Percentiles rank a stretch among this genome's conserved stretches.
Conservation (phyloP, 768 basidiomycete species). For the Termitomyces sp. region DNA sequence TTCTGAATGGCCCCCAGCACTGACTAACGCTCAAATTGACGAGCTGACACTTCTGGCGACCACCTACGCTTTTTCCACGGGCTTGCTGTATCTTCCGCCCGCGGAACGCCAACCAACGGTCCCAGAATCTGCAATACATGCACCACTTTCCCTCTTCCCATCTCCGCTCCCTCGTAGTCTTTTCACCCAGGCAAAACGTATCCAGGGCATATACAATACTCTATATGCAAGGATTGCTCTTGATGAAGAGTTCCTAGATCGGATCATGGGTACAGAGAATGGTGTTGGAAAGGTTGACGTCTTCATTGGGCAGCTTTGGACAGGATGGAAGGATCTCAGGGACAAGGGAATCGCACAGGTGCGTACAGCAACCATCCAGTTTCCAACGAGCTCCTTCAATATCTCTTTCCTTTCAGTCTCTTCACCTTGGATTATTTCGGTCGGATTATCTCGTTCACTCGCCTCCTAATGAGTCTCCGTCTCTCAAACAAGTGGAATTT, state of each 20-base stretch:
- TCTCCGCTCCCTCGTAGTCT: conserved; percentile 75
- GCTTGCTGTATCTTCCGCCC: conserved; percentile 76
- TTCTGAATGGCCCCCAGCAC: conserved; percentile 69
- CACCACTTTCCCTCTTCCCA: conserved; percentile 85
- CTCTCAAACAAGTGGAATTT: conserved; percentile 94
- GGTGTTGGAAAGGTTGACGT: conserved; percentile 82
- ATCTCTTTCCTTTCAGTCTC: conserved; percentile 39
- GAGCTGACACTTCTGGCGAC: conserved; percentile 62
- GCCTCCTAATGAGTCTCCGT: conserved; percentile 27
- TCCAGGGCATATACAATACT: conserved; percentile 79
- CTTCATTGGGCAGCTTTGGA: conserved; percentile 85
- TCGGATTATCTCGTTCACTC: conserved; percentile 91
- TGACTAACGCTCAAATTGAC: conserved; percentile 54
- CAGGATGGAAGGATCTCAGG: conserved; percentile 73
- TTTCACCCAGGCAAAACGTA: conserved; percentile 56
- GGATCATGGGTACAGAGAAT: conserved; percentile 71
- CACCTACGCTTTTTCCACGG: conserved; percentile 81
- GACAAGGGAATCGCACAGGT: conserved; percentile 54
- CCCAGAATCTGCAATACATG: conserved; percentile 79
- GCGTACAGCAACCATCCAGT: neutral
- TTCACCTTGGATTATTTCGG: conserved; percentile 87
- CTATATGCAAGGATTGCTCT: conserved; percentile 82
- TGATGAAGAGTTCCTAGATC: conserved; percentile 76
- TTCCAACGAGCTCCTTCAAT: neutral
- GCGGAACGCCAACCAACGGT: conserved; percentile 38